A percentile compares a stretch with the other conserved stretches of the same genome.
These are phyloP conservation scores for Calonectria honghensis DNA, from an alignment of 2,329 filamentous ascomycete species.

Conservation along the genomic window DNA sequence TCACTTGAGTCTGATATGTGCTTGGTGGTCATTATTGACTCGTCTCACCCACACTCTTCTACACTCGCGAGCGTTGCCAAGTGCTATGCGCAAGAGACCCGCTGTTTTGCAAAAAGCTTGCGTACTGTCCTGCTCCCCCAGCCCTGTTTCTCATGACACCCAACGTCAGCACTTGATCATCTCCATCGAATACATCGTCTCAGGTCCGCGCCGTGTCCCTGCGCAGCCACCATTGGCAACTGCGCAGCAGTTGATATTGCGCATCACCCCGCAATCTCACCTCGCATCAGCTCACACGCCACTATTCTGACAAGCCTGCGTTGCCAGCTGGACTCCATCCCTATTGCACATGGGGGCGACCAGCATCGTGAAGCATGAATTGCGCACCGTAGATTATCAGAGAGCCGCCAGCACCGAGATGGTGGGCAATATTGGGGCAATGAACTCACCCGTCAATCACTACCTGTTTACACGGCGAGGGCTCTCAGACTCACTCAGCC, in stretches of 20 bases:
- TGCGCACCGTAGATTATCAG: background rate
- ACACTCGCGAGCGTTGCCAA: background rate
- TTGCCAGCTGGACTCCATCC: background rate
- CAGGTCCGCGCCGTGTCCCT: background rate
- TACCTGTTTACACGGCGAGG: background rate
- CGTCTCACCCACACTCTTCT: background rate
- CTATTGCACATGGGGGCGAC: background rate
- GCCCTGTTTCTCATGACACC: background rate
- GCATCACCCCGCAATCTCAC: slow-evolving; percentile 16
- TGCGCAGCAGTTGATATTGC: background rate
- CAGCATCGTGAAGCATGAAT: background rate
- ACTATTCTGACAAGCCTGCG: background rate
- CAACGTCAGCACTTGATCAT: slow-evolving; percentile 16
- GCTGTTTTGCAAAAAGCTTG: background rate
- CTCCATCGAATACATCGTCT: background rate
- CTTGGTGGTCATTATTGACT: background rate
- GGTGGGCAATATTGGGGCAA: background rate
- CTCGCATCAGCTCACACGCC: slow-evolving; percentile 1
- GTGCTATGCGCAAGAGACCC: background rate
- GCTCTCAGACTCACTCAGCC: background rate
- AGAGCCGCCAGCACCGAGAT: background rate
- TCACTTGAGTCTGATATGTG: background rate
- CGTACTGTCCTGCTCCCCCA: background rate
- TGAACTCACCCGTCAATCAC: background rate
- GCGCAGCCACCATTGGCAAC: background rate